Conservation (phyloP, 23 red algal genomes). For the Gracilaria vermiculophylla region DNA sequence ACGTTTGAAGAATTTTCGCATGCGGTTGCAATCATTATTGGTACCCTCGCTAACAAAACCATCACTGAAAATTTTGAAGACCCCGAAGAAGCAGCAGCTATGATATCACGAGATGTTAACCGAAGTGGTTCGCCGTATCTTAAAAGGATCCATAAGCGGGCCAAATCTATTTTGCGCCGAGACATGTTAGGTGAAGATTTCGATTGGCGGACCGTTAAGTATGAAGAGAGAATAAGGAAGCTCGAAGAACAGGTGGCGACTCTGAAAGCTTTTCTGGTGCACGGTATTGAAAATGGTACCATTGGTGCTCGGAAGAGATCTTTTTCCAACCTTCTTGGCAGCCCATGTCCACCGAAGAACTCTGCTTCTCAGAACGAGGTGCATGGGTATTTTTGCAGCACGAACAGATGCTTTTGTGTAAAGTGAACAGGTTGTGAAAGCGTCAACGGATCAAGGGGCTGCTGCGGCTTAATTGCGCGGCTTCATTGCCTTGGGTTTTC, state of each 20-base stretch:
- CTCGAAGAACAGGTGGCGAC: constrained; percentile 53
- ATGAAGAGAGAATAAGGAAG: constrained; percentile 62
- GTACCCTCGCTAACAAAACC: constrained; percentile 33
- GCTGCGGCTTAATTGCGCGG: too few species aligned
- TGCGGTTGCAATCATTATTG: constrained; percentile 60
- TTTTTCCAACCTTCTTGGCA: constrained; percentile 34
- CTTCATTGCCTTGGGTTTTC: neutral
- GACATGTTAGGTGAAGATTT: constrained; percentile 25
- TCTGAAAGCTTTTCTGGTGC: constrained; percentile 13
- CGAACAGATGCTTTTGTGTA: constrained; percentile 8
- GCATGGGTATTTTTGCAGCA: constrained; percentile 12
- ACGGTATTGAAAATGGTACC: constrained; percentile 9
- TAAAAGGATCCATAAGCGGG: constrained; percentile 47
- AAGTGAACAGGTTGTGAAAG: neutral
- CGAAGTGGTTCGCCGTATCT: constrained; percentile 54
- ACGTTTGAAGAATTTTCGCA: constrained; percentile 67
- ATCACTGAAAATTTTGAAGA: constrained; percentile 46
- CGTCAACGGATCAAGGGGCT: neutral
- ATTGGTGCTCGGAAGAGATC: constrained; percentile 20
- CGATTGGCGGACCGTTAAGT: constrained; percentile 41
- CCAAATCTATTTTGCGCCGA: constrained; percentile 40
- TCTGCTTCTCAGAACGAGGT: neutral
- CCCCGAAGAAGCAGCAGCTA: constrained; percentile 34
- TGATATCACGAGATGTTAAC: constrained; percentile 51
- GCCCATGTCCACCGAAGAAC: neutral